Evolutionary conservation across 1,139 yeast genomes (phyloP).

Genomic region (Sugiyamaella neomexicana): DNA sequence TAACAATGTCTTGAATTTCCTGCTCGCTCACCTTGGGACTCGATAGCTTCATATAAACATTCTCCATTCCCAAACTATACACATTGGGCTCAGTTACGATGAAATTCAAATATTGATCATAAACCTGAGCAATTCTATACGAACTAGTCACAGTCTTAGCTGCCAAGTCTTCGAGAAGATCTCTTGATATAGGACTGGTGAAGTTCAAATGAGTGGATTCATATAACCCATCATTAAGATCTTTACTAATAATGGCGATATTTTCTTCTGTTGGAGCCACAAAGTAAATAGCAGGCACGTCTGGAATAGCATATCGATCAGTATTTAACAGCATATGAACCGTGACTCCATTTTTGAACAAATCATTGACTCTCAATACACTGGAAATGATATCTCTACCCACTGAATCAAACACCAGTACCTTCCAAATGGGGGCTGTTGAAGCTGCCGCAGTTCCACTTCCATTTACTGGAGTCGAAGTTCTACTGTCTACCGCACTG

Average conservation of each 20-base stretch:
- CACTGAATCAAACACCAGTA: constrained; percentile 75
- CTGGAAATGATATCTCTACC: constrained; percentile 87
- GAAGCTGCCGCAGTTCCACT: constrained; percentile 48
- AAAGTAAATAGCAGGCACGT: constrained; percentile 92
- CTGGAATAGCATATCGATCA: constrained; percentile 77
- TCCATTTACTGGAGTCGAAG: constrained; percentile 30
- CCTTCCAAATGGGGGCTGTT: constrained; percentile 68
- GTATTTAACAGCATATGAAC: constrained; percentile 74
- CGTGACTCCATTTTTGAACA: constrained; percentile 85
- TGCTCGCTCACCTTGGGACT: constrained; percentile 73
- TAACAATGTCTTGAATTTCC: constrained; percentile 66
- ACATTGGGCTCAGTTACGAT: constrained; percentile 90
- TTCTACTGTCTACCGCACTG: constrained; percentile 20
- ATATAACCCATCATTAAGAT: constrained; percentile 70
- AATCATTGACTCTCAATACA: constrained; percentile 84
- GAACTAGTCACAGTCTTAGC: constrained; percentile 71
- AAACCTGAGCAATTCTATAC: constrained; percentile 76
- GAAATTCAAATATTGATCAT: constrained; percentile 89
- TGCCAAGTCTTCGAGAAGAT: constrained; percentile 84
- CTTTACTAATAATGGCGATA: constrained; percentile 64
- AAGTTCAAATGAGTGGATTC: constrained; percentile 82
- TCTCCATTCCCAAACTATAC: constrained; percentile 70
- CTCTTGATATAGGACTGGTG: constrained; percentile 74
- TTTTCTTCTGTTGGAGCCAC: constrained; percentile 84
- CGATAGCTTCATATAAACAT: constrained; percentile 68